Evolutionary conservation across 2,329 filamentous ascomycete species (phyloP).

Genomic region (Sporothrix globosa): DNA sequence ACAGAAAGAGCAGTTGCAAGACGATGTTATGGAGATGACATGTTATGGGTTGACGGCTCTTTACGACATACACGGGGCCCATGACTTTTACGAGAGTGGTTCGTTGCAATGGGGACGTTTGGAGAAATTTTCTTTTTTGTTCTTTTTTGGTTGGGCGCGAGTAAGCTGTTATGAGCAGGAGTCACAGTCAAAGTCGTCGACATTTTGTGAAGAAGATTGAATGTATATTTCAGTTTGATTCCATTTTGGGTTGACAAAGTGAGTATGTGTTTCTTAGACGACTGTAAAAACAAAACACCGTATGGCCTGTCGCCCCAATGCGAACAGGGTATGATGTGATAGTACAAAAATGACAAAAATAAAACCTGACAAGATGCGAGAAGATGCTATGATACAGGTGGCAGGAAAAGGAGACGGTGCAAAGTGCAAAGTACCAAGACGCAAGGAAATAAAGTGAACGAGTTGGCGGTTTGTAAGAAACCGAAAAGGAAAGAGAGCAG

Average conservation of each 20-base stretch:
- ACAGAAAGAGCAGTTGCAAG: slow-evolving; percentile 27
- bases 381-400: slow-evolving; percentile 19
- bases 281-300: slow-evolving; percentile 9
- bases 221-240: neutral
- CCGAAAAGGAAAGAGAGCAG: neutral
- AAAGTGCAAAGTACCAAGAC: neutral
- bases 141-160: neutral
- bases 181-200: neutral
- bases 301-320: slow-evolving; percentile 17
- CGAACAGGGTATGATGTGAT: slow-evolving; percentile 19
- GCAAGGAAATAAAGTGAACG: slow-evolving; percentile 17
- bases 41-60: too few species aligned
- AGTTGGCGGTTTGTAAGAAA: neutral
- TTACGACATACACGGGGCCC: neutral
- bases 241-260: neutral
- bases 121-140: neutral
- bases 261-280: neutral
- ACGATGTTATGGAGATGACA: slow-evolving; percentile 1
- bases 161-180: slow-evolving; percentile 4
- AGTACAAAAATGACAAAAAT: neutral
- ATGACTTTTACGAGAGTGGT: neutral
- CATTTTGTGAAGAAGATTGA: neutral
- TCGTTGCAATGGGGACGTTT: neutral
- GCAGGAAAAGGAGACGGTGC: too few species aligned
- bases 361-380: neutral